A percentile compares a stretch with the other conserved stretches of the same genome.
Conservation (phyloP, 192 early-diverging fungal genomes). For the Coemansia sp. region DNA sequence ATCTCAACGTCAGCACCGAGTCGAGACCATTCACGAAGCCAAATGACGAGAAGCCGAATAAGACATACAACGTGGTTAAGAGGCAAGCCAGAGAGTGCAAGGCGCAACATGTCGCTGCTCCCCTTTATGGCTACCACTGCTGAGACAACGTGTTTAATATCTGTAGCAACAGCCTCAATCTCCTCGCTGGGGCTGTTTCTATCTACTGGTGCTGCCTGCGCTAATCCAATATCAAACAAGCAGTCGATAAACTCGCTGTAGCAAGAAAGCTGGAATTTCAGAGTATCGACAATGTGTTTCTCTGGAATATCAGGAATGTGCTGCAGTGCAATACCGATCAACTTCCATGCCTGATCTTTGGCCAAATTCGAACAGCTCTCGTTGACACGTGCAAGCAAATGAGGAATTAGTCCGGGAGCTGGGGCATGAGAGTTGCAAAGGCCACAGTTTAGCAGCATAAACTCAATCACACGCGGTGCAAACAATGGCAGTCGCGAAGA, state of each 20-base stretch:
- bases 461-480: slow-evolving; percentile 50
- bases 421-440: slow-evolving; percentile 52
- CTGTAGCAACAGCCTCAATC: slow-evolving; percentile 7
- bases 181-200: background rate
- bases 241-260: slow-evolving; percentile 21
- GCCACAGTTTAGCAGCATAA: slow-evolving; percentile 52
- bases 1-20: slow-evolving; percentile 48
- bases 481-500: slow-evolving; percentile 52
- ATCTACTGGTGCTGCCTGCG: background rate
- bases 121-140: slow-evolving; percentile 28
- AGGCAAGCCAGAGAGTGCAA: slow-evolving; percentile 38
- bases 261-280: slow-evolving; percentile 44
- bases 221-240: slow-evolving; percentile 25
- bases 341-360: slow-evolving; percentile 37
- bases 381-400: slow-evolving; percentile 50
- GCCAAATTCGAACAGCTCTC: slow-evolving; percentile 18
- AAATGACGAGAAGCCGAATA: slow-evolving; percentile 37
- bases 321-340: slow-evolving; percentile 35
- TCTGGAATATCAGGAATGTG: slow-evolving; percentile 53
- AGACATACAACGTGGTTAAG: slow-evolving; percentile 41
- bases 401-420: slow-evolving; percentile 46
- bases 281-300: slow-evolving; percentile 33
- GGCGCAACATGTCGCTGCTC: slow-evolving; percentile 37
- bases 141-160: slow-evolving; percentile 32
- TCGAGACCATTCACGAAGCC: slow-evolving; percentile 38